Conservation (phyloP, 768 basidiomycete species). For the Lenzites betulinus region DNA sequence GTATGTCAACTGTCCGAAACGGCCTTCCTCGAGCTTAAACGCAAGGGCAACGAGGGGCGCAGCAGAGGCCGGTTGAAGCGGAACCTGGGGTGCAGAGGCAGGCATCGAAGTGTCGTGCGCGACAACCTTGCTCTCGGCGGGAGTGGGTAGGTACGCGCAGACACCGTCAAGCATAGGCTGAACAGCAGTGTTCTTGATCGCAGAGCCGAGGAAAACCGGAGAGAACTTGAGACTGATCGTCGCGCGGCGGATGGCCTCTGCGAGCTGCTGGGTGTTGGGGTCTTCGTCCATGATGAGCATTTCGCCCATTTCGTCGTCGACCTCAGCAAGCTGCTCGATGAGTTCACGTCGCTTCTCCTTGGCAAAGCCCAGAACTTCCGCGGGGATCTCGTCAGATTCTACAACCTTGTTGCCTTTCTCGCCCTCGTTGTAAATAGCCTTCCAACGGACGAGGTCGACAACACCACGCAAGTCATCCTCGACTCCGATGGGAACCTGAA, state of each 20-base stretch:
- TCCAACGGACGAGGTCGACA: slow-evolving; percentile 93
- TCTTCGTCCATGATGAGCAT: slow-evolving; percentile 83
- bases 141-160: slow-evolving; percentile 92
- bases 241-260: slow-evolving; percentile 83
- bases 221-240: slow-evolving; percentile 90
- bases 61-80: slow-evolving; percentile 78
- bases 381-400: slow-evolving; percentile 87
- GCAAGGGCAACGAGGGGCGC: slow-evolving; percentile 92
- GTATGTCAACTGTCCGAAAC: slow-evolving; percentile 96
- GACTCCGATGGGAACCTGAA: slow-evolving; percentile 92
- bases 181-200: slow-evolving; percentile 95
- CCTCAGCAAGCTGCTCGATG: slow-evolving; percentile 94
- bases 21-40: slow-evolving; percentile 98
- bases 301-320: slow-evolving; percentile 94
- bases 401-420: slow-evolving; percentile 84
- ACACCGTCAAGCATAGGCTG: slow-evolving; percentile 95
- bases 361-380: slow-evolving; percentile 69
- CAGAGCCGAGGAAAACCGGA: slow-evolving; percentile 96
- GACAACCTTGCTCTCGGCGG: slow-evolving; percentile 72
- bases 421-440: slow-evolving; percentile 92
- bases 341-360: slow-evolving; percentile 86
- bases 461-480: slow-evolving; percentile 90
- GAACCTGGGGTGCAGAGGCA: slow-evolving; percentile 63
- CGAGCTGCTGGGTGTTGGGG: slow-evolving; percentile 73
- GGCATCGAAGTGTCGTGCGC: slow-evolving; percentile 84